These are phyloP conservation scores for Yamadazyma siamensis DNA, from an alignment of 1,139 yeast species.

Conservation along the genomic window DNA sequence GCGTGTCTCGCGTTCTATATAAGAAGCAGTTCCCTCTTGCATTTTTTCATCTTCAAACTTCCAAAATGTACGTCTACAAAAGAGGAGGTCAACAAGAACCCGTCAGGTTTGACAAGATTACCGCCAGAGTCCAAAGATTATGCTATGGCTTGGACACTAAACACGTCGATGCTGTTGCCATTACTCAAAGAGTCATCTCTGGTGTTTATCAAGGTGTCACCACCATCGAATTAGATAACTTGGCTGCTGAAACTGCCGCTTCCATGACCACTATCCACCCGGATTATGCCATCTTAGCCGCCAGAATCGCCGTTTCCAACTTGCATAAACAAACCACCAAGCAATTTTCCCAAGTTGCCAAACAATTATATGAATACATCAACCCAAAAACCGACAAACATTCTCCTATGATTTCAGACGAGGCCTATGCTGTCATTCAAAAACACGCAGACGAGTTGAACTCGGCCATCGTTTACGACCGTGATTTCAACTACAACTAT, in stretches of 20 bases:
- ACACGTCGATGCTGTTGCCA: conserved; percentile 84
- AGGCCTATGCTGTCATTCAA: conserved; percentile 61
- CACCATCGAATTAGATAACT: conserved; percentile 85
- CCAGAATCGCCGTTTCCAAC: conserved; percentile 89
- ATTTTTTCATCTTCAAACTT: conserved; percentile 2
- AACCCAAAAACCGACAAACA: conserved; percentile 70
- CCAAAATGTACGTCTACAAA: conserved; percentile 48
- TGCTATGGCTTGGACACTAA: conserved; percentile 82
- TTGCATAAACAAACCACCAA: conserved; percentile 92
- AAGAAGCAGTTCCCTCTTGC: conserved; percentile 4
- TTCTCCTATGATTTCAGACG: conserved; percentile 80
- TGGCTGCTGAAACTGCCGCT: conserved; percentile 97
- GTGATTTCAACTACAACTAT: conserved; percentile 79
- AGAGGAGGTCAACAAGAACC: conserved; percentile 84
- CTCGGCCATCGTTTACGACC: conserved; percentile 77
- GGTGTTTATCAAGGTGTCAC: conserved; percentile 97
- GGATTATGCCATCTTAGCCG: conserved; percentile 91
- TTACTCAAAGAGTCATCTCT: conserved; percentile 83
- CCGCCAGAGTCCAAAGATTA: conserved; percentile 48
- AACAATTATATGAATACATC: conserved; percentile 61
- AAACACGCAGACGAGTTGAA: conserved; percentile 68
- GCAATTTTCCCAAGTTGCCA: conserved; percentile 76
- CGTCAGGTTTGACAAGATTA: conserved; percentile 69
- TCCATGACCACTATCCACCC: conserved; percentile 96
- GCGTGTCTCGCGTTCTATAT: conserved; percentile 8